These are phyloP conservation scores for Triticum turgidum DNA, from an alignment of 176 grass and related monocot species.

Conservation along the genomic window DNA sequence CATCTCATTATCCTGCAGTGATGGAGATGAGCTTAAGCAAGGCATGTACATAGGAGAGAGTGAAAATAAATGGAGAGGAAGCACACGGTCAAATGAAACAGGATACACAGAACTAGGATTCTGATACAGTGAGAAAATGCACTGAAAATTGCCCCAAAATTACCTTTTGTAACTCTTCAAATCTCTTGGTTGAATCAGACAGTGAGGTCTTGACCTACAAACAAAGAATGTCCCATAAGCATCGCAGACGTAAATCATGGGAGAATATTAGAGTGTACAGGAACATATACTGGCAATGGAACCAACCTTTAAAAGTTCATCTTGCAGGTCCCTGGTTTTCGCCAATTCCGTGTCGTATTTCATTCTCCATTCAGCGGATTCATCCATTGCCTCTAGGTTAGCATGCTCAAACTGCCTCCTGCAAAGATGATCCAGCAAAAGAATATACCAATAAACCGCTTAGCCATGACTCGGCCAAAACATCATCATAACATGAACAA, in stretches of 20 bases:
- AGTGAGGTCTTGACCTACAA: slow-evolving; percentile 63
- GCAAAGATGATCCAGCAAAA: slow-evolving; percentile 27
- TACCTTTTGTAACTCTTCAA: slow-evolving; percentile 65
- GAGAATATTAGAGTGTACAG: neutral
- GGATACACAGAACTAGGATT: neutral
- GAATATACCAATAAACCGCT: neutral
- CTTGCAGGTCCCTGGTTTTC: slow-evolving; percentile 59
- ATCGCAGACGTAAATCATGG: neutral
- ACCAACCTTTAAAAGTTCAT: slow-evolving; percentile 70
- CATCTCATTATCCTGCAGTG: slow-evolving; percentile 49
- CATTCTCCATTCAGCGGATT: slow-evolving; percentile 95
- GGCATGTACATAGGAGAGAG: neutral
- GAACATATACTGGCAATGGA: neutral
- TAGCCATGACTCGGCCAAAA: neutral
- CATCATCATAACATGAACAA: neutral
- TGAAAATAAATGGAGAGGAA: neutral
- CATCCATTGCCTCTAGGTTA: slow-evolving; percentile 96
- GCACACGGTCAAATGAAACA: neutral
- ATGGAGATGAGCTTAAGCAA: neutral
- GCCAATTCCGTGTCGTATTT: slow-evolving; percentile 77
- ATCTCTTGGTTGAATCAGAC: slow-evolving; percentile 41
- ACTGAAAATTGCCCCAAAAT: neutral
- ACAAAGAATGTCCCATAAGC: slow-evolving; percentile 6
- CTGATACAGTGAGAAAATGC: neutral
- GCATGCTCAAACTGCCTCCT: slow-evolving; percentile 60